Conservation (phyloP, 2,329 filamentous ascomycete species). For the Scytalidium lignicola region DNA sequence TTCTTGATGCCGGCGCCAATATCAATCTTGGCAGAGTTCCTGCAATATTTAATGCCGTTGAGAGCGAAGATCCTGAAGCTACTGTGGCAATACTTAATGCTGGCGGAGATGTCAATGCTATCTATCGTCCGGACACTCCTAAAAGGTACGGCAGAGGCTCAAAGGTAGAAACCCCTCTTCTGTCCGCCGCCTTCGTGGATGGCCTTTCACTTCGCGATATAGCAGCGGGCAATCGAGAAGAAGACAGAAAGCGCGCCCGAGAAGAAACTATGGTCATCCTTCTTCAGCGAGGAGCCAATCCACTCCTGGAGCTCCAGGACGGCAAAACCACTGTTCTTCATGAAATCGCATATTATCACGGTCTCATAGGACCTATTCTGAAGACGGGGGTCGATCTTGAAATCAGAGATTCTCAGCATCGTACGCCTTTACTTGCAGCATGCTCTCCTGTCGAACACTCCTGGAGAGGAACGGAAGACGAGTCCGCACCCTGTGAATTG, state of each 20-base stretch:
- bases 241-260: not conserved
- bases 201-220: too few species aligned
- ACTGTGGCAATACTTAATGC: too few species aligned
- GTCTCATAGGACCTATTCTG: too few species aligned
- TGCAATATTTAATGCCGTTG: too few species aligned
- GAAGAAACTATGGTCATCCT: not conserved
- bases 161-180: not conserved
- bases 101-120: too few species aligned
- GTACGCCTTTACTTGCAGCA: conserved; percentile 7
- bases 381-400: conserved; percentile 1
- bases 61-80: too few species aligned
- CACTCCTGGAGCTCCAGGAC: not conserved
- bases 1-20: conserved; percentile 6
- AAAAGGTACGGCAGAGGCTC: not conserved
- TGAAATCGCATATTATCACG: not conserved
- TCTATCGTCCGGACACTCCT: too few species aligned
- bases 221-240: too few species aligned
- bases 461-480: not conserved
- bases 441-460: not conserved
- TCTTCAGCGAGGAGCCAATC: not conserved
- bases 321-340: not conserved
- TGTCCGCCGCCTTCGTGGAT: not conserved
- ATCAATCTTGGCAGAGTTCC: not conserved
- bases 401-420: conserved; percentile 2
- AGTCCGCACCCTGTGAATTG: not conserved